These are phyloP conservation scores for Blastocystis sp. DNA, from an alignment of 352 stramenopile genomes.

Conservation along the genomic window DNA sequence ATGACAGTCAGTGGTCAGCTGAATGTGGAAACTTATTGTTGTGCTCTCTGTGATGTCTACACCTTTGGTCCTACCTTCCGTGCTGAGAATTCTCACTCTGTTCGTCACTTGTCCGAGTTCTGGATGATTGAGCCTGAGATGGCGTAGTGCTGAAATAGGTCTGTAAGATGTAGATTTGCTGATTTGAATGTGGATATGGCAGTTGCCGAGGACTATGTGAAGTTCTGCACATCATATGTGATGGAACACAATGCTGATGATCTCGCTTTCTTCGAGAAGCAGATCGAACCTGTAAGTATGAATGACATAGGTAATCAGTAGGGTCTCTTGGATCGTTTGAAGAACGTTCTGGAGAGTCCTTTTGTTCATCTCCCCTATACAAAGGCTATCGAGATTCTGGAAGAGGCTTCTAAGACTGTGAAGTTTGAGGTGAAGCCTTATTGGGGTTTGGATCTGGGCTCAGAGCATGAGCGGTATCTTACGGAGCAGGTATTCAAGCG, in stretches of 20 bases:
- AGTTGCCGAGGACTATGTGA: constrained; percentile 86
- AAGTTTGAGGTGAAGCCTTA: constrained; percentile 71
- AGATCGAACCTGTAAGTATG: constrained; percentile 77
- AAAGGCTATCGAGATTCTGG: constrained; percentile 87
- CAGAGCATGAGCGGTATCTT: constrained; percentile 91
- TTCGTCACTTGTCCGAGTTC: constrained; percentile 92
- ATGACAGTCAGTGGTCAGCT: constrained; percentile 84
- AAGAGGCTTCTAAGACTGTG: constrained; percentile 83
- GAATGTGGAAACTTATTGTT: constrained; percentile 92
- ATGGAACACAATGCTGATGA: constrained; percentile 84
- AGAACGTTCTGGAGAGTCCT: constrained; percentile 76
- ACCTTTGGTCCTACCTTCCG: constrained; percentile 98
- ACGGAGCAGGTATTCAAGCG: constrained; percentile 76
- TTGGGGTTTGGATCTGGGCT: constrained; percentile 93
- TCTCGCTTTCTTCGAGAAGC: constrained; percentile 85
- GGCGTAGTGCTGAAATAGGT: constrained; percentile 75
- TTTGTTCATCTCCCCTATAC: constrained; percentile 91
- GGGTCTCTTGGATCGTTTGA: constrained; percentile 80
- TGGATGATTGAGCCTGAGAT: constrained; percentile 96
- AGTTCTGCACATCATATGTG: constrained; percentile 79
- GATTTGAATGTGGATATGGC: constrained; percentile 87
- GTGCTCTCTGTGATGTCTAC: constrained; percentile 93
- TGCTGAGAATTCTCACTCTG: constrained; percentile 96
- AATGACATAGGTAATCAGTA: not conserved
- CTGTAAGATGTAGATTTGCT: constrained; percentile 71